Percentiles rank a stretch among this genome's conserved stretches.
These are phyloP conservation scores for Microascus cirrosus DNA, from an alignment of 2,329 filamentous ascomycete genomes.

Conservation along the genomic window DNA sequence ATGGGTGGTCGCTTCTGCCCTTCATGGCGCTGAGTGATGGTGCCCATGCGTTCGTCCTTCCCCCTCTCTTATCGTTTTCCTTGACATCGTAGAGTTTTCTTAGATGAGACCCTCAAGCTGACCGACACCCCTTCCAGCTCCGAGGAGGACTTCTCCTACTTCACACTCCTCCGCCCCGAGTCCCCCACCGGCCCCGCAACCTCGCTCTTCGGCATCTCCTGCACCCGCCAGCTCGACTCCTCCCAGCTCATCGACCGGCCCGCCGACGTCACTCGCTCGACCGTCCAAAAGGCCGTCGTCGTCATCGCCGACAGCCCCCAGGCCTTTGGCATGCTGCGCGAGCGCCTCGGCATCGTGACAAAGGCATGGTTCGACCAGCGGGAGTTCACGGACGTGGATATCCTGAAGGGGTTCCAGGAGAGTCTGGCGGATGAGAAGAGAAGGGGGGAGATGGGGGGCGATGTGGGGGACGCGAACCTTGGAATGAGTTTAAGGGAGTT, in stretches of 20 bases:
- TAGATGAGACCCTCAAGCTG: background rate
- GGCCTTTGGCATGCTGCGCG: conserved; percentile 79
- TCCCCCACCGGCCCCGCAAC: conserved; percentile 47
- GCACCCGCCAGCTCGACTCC: conserved; percentile 82
- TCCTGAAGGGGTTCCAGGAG: conserved; percentile 82
- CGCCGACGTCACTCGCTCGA: conserved; percentile 87
- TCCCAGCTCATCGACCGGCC: conserved; percentile 66
- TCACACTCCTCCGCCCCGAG: conserved; percentile 67
- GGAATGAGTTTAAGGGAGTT: conserved; percentile 83
- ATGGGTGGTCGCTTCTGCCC: conserved; percentile 83
- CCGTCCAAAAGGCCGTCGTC: conserved; percentile 95
- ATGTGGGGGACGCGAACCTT: conserved; percentile 76
- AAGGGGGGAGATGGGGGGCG: conserved; percentile 45
- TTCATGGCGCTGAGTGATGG: conserved; percentile 97
- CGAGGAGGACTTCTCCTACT: conserved; percentile 96
- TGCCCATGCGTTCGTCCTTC: conserved; percentile 68
- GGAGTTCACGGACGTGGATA: conserved; percentile 86
- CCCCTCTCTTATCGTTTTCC: background rate
- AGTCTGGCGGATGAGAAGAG: conserved; percentile 61
- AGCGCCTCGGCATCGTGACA: conserved; percentile 82
- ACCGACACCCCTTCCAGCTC: conserved; percentile 38
- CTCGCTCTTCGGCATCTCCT: conserved; percentile 91
- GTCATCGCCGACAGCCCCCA: conserved; percentile 88
- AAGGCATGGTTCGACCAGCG: conserved; percentile 93
- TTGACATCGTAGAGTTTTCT: background rate